Percentiles rank a stretch among this genome's conserved stretches.
These are phyloP conservation scores for Stereum hirsutum DNA, from an alignment of 1,284 basidiomycete species.

Conservation along the genomic window DNA sequence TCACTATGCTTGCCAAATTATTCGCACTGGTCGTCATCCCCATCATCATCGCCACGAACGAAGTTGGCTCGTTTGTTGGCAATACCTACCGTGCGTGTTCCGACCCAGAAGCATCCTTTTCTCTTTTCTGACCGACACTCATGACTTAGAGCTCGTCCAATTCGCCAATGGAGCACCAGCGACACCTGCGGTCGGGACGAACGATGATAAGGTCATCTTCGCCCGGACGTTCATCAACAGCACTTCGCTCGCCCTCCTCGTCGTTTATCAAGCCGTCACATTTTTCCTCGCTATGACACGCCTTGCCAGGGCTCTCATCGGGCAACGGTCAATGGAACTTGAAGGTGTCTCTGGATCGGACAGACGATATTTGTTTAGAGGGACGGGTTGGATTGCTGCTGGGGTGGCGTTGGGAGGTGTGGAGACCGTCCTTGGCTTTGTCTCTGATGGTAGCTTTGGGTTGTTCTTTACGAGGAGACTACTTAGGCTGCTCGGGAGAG, in stretches of 20 bases:
- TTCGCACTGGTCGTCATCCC: conserved; percentile 46
- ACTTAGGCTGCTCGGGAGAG: conserved; percentile 44
- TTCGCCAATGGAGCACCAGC: conserved; percentile 6
- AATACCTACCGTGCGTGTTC: conserved; percentile 40
- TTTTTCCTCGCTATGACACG: conserved; percentile 53
- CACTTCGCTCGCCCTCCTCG: conserved; percentile 48
- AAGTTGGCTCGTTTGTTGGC: conserved; percentile 56
- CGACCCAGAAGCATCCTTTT: background rate
- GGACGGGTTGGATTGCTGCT: conserved; percentile 51
- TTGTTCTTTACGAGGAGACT: conserved; percentile 44
- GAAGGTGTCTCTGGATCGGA: conserved; percentile 30
- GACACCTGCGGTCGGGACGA: conserved; percentile 34
- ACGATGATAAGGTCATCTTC: conserved; percentile 22
- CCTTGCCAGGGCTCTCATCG: conserved; percentile 36
- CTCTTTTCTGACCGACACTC: background rate
- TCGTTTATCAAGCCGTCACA: conserved; percentile 43
- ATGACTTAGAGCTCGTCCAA: background rate
- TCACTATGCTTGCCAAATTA: conserved; percentile 35
- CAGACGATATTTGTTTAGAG: conserved; percentile 45
- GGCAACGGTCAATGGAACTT: conserved; percentile 42
- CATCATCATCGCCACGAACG: conserved; percentile 42
- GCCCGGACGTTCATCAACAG: conserved; percentile 50
- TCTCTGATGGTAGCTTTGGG: conserved; percentile 35
- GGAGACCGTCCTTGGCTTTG: conserved; percentile 61
- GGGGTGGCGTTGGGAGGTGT: conserved; percentile 53